These are phyloP conservation scores for Mercurialis annua DNA, from an alignment of 345 rosid genomes.

Conservation along the genomic window DNA sequence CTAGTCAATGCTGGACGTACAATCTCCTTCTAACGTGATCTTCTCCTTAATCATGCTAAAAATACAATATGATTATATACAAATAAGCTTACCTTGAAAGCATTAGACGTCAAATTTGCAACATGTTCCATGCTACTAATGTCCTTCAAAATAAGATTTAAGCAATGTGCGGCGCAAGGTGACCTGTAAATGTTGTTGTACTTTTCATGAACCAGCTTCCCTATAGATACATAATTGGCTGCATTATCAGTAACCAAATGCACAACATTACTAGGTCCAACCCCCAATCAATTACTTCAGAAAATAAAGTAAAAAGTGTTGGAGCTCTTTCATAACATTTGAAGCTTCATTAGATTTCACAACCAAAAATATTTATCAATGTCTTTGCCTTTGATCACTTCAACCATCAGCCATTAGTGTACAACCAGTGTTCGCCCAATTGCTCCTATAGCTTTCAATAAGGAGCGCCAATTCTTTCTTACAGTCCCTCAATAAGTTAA, in stretches of 20 bases:
- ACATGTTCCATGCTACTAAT: not conserved
- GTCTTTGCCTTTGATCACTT: not conserved
- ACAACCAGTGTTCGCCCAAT: not conserved
- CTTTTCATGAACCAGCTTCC: too few species aligned
- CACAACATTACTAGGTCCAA: not conserved
- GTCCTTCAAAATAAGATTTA: too few species aligned
- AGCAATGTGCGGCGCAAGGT: too few species aligned
- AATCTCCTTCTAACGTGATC: not conserved
- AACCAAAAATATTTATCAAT: not conserved
- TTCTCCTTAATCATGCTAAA: not conserved
- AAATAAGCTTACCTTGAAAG: not conserved
- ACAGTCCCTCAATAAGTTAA: not conserved
- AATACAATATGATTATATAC: not conserved
- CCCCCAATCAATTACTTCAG: not conserved
- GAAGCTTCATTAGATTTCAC: conserved; percentile 2
- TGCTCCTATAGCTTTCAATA: not conserved
- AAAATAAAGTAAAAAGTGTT: not conserved
- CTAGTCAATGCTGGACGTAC: not conserved
- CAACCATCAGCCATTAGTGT: too few species aligned
- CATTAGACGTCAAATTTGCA: not conserved
- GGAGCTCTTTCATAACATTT: not conserved
- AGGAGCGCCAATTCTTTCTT: not conserved
- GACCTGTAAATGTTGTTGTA: too few species aligned
- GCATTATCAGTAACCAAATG: conserved; percentile 7
- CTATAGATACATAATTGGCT: not conserved